These are phyloP conservation scores for Aspergillus cristatus DNA, from an alignment of 495 filamentous ascomycete genomes.

Conservation along the genomic window DNA sequence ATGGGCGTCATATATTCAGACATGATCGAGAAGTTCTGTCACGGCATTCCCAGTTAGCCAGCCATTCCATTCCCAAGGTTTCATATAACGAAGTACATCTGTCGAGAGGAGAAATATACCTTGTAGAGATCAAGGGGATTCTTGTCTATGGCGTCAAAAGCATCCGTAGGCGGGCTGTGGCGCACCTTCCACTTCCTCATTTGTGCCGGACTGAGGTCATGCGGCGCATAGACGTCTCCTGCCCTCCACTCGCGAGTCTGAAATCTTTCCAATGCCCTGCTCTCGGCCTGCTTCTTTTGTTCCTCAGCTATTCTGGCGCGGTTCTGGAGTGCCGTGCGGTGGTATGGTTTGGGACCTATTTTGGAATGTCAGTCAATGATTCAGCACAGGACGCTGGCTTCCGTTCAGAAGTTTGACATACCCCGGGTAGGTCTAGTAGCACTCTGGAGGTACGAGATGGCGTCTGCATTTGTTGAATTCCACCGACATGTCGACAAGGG, in stretches of 20 bases:
- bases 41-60: too few species aligned
- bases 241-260: slow-evolving; percentile 49
- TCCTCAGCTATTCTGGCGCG: slow-evolving; percentile 31
- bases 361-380: slow-evolving; percentile 1
- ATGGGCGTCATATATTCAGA: slow-evolving; percentile 76
- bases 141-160: slow-evolving; percentile 70
- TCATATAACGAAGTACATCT: background rate
- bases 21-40: slow-evolving; percentile 86
- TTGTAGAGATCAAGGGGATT: slow-evolving; percentile 79
- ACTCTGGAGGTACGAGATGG: slow-evolving; percentile 17
- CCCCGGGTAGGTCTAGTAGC: slow-evolving; percentile 5
- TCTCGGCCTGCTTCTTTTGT: slow-evolving; percentile 29
- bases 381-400: too few species aligned
- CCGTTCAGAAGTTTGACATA: too few species aligned
- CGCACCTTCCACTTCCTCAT: slow-evolving; percentile 57
- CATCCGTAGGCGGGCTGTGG: slow-evolving; percentile 47
- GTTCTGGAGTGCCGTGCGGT: slow-evolving; percentile 21
- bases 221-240: slow-evolving; percentile 85
- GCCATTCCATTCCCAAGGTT: too few species aligned
- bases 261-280: slow-evolving; percentile 27
- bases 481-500: slow-evolving; percentile 26
- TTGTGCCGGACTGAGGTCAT: slow-evolving; percentile 70
- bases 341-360: slow-evolving; percentile 11
- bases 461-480: slow-evolving; percentile 29
- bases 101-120: slow-evolving; percentile 37